Conservation (phyloP, 176 grass and related monocot species). For the Cocos nucifera region DNA sequence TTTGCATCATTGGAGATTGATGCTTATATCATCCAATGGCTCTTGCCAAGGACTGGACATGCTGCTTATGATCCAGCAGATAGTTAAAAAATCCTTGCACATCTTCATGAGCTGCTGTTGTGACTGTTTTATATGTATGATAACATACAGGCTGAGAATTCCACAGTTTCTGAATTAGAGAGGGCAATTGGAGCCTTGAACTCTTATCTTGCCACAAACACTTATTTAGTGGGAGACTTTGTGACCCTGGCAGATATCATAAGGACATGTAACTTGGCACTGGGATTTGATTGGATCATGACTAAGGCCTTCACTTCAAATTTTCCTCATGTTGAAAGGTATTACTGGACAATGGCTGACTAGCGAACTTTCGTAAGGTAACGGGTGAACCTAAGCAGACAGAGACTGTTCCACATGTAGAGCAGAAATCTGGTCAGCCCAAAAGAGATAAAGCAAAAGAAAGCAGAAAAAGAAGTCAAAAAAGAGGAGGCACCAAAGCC, state of each 20-base stretch:
- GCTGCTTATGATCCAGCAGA: constrained; percentile 30
- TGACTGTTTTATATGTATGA: too few relatives aligned
- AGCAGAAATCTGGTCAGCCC: constrained; percentile 33
- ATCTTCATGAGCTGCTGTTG: neutral
- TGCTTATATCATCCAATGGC: constrained; percentile 37
- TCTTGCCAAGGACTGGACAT: constrained; percentile 48
- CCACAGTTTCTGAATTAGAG: constrained; percentile 41
- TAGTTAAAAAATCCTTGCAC: neutral
- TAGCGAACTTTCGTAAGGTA: constrained; percentile 56
- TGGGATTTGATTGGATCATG: constrained; percentile 39
- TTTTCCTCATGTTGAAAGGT: constrained; percentile 78
- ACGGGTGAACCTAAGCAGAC: constrained; percentile 55
- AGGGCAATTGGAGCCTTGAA: constrained; percentile 54
- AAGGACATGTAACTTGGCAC: constrained; percentile 59
- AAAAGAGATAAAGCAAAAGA: constrained; percentile 66
- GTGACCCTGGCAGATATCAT: constrained; percentile 84
- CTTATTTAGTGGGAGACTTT: constrained; percentile 56
- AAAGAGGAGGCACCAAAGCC: constrained; percentile 40
- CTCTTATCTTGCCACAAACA: constrained; percentile 56
- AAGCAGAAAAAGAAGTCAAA: constrained; percentile 37
- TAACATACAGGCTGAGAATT: constrained; percentile 40
- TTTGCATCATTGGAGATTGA: constrained; percentile 59
- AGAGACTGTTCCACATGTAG: constrained; percentile 35
- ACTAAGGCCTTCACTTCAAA: constrained; percentile 58
- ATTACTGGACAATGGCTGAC: constrained; percentile 82